These are phyloP conservation scores for Amanita jacksonii DNA, from an alignment of 768 basidiomycete species.

Conservation along the genomic window DNA sequence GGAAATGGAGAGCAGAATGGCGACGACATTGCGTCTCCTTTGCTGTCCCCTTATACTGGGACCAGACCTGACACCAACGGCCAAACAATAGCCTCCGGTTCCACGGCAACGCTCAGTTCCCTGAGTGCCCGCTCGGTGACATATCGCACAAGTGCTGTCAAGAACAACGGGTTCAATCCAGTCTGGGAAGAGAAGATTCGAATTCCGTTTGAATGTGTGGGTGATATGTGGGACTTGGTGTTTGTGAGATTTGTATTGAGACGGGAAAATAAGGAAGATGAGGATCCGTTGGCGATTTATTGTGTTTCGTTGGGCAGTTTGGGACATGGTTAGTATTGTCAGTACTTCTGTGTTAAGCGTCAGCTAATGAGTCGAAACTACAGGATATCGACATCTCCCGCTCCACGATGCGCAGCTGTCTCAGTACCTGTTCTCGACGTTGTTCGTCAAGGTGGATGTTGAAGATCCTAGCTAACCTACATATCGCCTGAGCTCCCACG, in stretches of 20 bases:
- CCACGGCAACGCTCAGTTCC: constrained; percentile 18
- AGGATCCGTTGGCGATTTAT: constrained; percentile 65
- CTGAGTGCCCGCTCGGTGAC: constrained; percentile 27
- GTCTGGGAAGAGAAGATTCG: constrained; percentile 69
- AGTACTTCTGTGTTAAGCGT: constrained; percentile 4
- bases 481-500: too few species aligned
- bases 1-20: constrained; percentile 4
- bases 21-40: too few species aligned
- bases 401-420: constrained; percentile 84
- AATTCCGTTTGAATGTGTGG: constrained; percentile 71
- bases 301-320: constrained; percentile 69
- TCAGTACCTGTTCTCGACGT: constrained; percentile 86
- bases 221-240: constrained; percentile 70
- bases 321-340: constrained; percentile 46
- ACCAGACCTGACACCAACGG: too few species aligned
- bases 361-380: not conserved
- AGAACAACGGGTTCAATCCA: constrained; percentile 92
- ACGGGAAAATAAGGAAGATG: constrained; percentile 44
- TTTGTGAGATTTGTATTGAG: constrained; percentile 79
- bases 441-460: constrained; percentile 49
- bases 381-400: constrained; percentile 90
- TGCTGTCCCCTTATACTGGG: too few species aligned
- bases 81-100: constrained; percentile 6
- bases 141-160: constrained; percentile 56
- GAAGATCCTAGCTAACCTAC: not conserved